Base-by-base conservation (phyloP, 257 asterid species). In the Marsdenia floribunda region DNA sequence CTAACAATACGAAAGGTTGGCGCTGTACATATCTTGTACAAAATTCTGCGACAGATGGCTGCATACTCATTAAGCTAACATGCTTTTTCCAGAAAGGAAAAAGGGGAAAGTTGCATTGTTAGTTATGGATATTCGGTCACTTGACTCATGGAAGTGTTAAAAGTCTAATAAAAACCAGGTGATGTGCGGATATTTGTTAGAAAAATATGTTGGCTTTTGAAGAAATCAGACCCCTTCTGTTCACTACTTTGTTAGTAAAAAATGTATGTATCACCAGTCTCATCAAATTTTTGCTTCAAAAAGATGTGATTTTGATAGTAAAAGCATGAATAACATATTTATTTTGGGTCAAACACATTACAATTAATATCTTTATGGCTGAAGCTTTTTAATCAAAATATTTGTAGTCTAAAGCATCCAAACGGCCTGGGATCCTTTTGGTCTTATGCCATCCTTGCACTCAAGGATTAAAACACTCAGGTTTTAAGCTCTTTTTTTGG, bases 401-500 rank as follows among this genome's bases (percentile, higher is more conserved):
- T 52, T 6, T 19, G 35, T 33, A 9, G 21, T 37, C 24, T 35
- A 64, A 66, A 12, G 26, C 78, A 50, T n/a, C 58, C 14, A 33
- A 35, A 67, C 22, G 10, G 54, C 46, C 65, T 22, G 3, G 69
- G 63, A 12, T 76, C 47, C 11, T 29, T 42, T 26, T 44, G 3
- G 40, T 58, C 40, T 33, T 47, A 59, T 21, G 47, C 33, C 12
- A 29, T 38, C 65, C 40, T 7, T 9, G 33, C 3, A 40, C n/a
- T 59, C 13, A 61, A 38, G 46, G 44, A 3, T 67, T 38, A 13
- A n/a, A 26, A 18, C 61, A 19, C 59, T 38, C 5, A 44, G 38
- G 16, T 35, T 37, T 15, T 35, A 53, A 64, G 79, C 76, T 75
- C 49, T 44, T 44, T 70, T 21, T 40, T 68, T 44, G 65, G 73